These are phyloP conservation scores for Mycena crocata DNA, from an alignment of 768 basidiomycete species.

Conservation along the genomic window DNA sequence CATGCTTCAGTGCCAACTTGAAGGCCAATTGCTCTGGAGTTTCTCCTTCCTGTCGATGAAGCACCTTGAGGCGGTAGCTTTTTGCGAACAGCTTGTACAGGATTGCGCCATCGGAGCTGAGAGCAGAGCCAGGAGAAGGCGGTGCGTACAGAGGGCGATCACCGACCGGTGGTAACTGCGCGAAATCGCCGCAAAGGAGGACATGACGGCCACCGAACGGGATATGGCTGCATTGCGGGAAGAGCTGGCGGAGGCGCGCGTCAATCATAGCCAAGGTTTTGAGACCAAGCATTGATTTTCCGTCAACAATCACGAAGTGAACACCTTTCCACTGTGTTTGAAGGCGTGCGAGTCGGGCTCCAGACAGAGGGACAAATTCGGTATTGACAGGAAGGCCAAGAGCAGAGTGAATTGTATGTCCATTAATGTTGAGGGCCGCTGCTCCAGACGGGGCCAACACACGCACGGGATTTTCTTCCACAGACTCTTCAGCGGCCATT, in stretches of 20 bases:
- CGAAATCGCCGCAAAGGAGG: too few species aligned
- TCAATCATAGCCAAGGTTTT: constrained; percentile 2
- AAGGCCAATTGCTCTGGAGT: not conserved
- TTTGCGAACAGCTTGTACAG: not conserved
- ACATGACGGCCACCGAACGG: too few species aligned
- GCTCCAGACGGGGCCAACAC: constrained; percentile 21
- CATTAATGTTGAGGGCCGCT: constrained; percentile 11
- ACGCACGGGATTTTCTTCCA: not conserved
- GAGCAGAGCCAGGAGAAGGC: not conserved
- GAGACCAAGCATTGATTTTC: constrained; percentile 24
- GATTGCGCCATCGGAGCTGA: not conserved
- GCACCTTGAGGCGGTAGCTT: not conserved
- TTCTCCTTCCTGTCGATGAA: constrained; percentile 10
- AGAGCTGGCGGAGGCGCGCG: constrained; percentile 3
- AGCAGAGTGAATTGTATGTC: constrained; percentile 5
- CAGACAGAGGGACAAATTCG: constrained; percentile 1
- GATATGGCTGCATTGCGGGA: not conserved
- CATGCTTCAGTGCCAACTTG: not conserved
- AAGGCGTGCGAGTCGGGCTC: constrained; percentile 5
- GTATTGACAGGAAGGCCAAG: not conserved
- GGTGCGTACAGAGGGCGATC: not conserved
- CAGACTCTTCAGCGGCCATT: not conserved
- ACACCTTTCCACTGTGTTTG: constrained; percentile 12
- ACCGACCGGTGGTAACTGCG: too few species aligned
- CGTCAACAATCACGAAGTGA: constrained; percentile 16